These are phyloP conservation scores for Tricholoma sp. DNA, from an alignment of 768 basidiomycete species.

Conservation along the genomic window DNA sequence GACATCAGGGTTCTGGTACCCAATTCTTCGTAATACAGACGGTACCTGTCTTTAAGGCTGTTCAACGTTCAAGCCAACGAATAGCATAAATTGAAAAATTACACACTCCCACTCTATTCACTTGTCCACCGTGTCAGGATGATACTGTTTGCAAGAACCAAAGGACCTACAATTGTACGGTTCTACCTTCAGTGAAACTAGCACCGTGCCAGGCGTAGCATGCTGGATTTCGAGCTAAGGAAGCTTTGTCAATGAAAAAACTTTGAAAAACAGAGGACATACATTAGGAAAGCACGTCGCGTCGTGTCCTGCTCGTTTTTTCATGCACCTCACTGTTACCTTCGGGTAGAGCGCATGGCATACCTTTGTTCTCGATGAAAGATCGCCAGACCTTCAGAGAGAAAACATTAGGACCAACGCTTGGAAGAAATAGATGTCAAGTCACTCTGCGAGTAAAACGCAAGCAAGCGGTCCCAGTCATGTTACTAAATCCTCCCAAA, in stretches of 20 bases:
- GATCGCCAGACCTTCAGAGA: conserved; percentile 70
- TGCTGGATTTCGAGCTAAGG: conserved; percentile 55
- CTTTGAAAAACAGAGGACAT: conserved; percentile 11
- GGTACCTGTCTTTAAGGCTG: conserved; percentile 33
- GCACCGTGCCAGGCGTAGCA: conserved; percentile 68
- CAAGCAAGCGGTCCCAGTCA: conserved; percentile 59
- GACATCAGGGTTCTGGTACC: neutral
- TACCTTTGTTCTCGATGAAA: conserved; percentile 72
- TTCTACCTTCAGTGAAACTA: conserved; percentile 68
- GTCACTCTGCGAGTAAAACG: conserved; percentile 63
- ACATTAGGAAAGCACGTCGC: conserved; percentile 77
- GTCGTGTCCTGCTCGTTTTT: conserved; percentile 59
- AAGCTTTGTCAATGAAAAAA: neutral
- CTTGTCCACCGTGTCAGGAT: conserved; percentile 30
- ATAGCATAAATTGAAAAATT: neutral
- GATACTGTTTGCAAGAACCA: neutral
- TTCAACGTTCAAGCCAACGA: conserved; percentile 3
- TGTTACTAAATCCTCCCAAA: neutral
- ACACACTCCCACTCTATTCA: conserved; percentile 78
- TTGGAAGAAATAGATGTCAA: neutral
- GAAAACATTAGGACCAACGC: neutral
- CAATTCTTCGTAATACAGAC: neutral
- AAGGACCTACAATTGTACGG: conserved; percentile 59
- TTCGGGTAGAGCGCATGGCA: conserved; percentile 1
- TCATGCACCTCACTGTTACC: neutral